Conservation (phyloP, 139 green algal species). For the Micromonas pusilla region DNA sequence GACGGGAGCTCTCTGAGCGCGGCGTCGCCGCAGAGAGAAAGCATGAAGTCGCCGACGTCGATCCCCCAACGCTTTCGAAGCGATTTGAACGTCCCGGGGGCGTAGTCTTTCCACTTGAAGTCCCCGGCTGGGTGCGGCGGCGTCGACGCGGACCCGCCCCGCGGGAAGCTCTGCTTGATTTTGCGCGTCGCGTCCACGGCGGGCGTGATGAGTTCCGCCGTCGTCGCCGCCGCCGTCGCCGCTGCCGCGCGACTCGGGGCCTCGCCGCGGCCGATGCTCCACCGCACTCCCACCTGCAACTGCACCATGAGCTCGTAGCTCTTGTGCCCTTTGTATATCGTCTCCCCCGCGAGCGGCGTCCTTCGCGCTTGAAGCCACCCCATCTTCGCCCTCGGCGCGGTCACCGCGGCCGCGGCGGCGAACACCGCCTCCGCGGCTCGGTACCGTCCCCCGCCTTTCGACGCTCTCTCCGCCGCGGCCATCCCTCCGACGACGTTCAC, state of each 20-base stretch:
- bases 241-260: too few relatives aligned
- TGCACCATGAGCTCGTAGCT: conserved; percentile 89
- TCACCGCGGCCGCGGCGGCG: too few relatives aligned
- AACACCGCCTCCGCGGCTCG: too few relatives aligned
- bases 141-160: conserved; percentile 48
- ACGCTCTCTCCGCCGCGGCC: too few relatives aligned
- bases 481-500: too few relatives aligned
- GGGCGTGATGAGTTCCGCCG: background rate
- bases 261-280: conserved; percentile 54
- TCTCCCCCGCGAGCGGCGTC: conserved; percentile 50
- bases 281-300: conserved; percentile 87
- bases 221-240: conserved; percentile 3
- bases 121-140: conserved; percentile 56
- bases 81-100: conserved; percentile 65
- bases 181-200: conserved; percentile 30
- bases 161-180: conserved; percentile 59
- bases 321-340: conserved; percentile 77
- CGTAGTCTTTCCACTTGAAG: conserved; percentile 95
- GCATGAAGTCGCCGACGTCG: conserved; percentile 67
- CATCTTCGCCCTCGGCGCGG: too few relatives aligned
- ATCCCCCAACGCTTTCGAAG: conserved; percentile 68
- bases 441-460: too few relatives aligned
- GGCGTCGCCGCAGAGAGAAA: conserved; percentile 65
- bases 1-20: conserved; percentile 83
- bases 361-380: background rate